Percentiles rank a stretch among this genome's conserved stretches.
Evolutionary conservation across 2,329 filamentous ascomycete species (phyloP).

Genomic region (Paradendryphiella salina): DNA sequence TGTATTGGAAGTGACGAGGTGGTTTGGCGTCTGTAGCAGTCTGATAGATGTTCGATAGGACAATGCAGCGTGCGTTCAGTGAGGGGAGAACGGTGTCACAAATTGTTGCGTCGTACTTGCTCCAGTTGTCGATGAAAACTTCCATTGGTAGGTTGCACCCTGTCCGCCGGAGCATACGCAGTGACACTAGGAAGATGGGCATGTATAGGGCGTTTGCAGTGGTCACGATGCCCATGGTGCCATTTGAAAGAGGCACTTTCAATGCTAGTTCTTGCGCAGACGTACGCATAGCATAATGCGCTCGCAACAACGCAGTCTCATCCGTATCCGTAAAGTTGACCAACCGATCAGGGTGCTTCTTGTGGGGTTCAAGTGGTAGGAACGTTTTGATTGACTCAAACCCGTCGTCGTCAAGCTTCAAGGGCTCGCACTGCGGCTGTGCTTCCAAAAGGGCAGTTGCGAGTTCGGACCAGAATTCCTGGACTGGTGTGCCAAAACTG

Average conservation of each 20-base stretch:
- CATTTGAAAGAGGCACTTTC: slow-evolving; percentile 45
- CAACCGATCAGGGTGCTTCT: slow-evolving; percentile 16
- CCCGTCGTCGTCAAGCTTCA: slow-evolving; percentile 15
- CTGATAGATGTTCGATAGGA: slow-evolving; percentile 35
- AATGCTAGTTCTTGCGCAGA: slow-evolving; percentile 26
- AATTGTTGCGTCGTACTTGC: slow-evolving; percentile 46
- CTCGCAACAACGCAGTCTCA: slow-evolving; percentile 23
- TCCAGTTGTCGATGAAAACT: slow-evolving; percentile 46
- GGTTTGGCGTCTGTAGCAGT: slow-evolving; percentile 15
- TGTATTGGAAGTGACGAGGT: slow-evolving; percentile 55
- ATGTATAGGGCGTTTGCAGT: slow-evolving; percentile 55
- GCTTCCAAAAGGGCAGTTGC: slow-evolving; percentile 16
- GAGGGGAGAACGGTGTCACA: slow-evolving; percentile 46
- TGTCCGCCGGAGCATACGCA: slow-evolving; percentile 57
- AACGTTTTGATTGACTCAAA: slow-evolving; percentile 10
- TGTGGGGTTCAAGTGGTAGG: slow-evolving; percentile 16
- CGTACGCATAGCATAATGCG: slow-evolving; percentile 30
- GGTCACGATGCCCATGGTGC: slow-evolving; percentile 56
- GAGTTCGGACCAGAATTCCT: slow-evolving; percentile 23
- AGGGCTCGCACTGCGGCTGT: slow-evolving; percentile 19
- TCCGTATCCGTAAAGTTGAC: slow-evolving; percentile 23
- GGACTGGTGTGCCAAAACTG: slow-evolving; percentile 16
- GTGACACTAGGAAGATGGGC: slow-evolving; percentile 55
- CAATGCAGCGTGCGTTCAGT: slow-evolving; percentile 47
- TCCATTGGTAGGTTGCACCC: slow-evolving; percentile 57